A percentile compares a stretch with the other conserved stretches of the same genome.
These are phyloP conservation scores for Aspergillus haitiensis DNA, from an alignment of 495 filamentous ascomycete genomes.

Conservation along the genomic window DNA sequence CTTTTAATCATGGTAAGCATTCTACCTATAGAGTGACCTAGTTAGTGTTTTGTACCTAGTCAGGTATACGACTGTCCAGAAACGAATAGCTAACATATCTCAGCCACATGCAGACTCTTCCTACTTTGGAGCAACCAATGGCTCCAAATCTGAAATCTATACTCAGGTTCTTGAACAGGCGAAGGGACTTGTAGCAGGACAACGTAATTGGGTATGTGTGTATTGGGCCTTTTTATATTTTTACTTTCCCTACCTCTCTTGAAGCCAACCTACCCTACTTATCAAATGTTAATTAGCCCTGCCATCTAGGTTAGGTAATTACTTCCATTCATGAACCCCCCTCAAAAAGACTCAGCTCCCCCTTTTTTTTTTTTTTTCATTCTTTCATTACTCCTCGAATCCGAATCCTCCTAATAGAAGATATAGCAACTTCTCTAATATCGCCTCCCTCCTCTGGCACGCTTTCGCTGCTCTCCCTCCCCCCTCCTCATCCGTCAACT, in stretches of 20 bases:
- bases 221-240: background rate
- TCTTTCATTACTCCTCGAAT: background rate
- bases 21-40: too few relatives aligned
- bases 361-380: too few relatives aligned
- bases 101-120: constrained; percentile 89
- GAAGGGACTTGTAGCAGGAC: constrained; percentile 68
- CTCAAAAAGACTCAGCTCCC: too few relatives aligned
- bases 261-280: too few relatives aligned
- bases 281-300: background rate
- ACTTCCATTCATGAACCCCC: background rate
- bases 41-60: too few relatives aligned
- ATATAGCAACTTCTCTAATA: constrained; percentile 78
- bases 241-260: background rate
- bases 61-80: background rate
- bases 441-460: constrained; percentile 84
- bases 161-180: constrained; percentile 71
- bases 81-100: background rate
- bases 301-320: constrained; percentile 57
- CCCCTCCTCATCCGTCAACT: constrained; percentile 75
- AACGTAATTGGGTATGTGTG: constrained; percentile 79
- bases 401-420: constrained; percentile 6
- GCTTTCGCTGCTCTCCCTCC: constrained; percentile 74
- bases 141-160: constrained; percentile 74
- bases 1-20: too few relatives aligned
- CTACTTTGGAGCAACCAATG: constrained; percentile 61